Conservation (phyloP, 306 rosid species). For the Citrullus colocynthis region DNA sequence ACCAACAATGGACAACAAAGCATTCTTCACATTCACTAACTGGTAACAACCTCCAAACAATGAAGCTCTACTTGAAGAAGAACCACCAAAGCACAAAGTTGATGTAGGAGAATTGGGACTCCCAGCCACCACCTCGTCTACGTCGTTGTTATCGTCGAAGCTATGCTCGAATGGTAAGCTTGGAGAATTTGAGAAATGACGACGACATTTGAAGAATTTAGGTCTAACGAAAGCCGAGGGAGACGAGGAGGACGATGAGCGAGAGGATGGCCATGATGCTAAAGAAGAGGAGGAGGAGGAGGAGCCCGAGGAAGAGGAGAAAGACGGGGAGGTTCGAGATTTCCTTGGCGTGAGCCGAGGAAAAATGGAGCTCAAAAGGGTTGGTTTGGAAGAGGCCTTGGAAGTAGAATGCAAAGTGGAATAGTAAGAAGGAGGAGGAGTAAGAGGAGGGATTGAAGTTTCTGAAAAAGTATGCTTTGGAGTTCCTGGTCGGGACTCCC, state of each 20-base stretch:
- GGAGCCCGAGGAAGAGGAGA: slow-evolving; percentile 5
- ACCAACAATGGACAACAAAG: slow-evolving; percentile 5
- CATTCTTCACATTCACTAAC: slow-evolving; percentile 13
- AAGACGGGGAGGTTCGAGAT: neutral
- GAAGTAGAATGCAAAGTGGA: neutral
- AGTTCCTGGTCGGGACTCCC: slow-evolving; percentile 58
- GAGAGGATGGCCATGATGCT: slow-evolving; percentile 5
- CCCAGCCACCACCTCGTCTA: neutral
- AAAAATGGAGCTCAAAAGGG: slow-evolving; percentile 1
- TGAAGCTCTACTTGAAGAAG: neutral
- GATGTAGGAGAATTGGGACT: neutral
- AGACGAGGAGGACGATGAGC: neutral
- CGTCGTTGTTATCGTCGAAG: neutral
- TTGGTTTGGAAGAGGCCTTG: slow-evolving; percentile 8
- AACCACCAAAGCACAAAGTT: neutral
- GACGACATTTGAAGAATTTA: neutral
- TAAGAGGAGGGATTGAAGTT: slow-evolving; percentile 28
- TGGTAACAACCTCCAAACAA: neutral
- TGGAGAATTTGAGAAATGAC: neutral
- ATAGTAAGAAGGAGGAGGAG: slow-evolving; percentile 43
- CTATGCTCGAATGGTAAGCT: neutral
- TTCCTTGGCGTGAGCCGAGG: slow-evolving; percentile 9
- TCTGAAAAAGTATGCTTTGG: slow-evolving; percentile 33
- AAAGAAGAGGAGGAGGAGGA: slow-evolving; percentile 8
- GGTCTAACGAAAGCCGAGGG: neutral